Evolutionary conservation across 495 filamentous ascomycete species (phyloP), one percentile per base, ranked within the genome.

Genomic region (Delitschia confertaspora): DNA sequence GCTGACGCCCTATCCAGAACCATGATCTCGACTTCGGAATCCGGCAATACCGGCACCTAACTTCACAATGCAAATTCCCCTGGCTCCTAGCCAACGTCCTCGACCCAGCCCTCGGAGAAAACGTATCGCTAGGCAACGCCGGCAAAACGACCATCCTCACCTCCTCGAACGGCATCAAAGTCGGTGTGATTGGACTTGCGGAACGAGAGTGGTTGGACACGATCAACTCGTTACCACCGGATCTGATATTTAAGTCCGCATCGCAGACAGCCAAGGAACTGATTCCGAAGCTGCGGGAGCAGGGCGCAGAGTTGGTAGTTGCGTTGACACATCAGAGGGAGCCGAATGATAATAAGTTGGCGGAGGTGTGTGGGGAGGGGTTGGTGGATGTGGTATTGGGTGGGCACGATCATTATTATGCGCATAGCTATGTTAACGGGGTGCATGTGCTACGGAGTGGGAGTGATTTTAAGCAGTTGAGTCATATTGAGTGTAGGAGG

Each of bases 1-100:
- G 23, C 25, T 20, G 35, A 31, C 27, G 25, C 16, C 22, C 29
- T 21, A 47, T 9, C 21, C 45, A 78, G 74, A 95, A 95, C 58
- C 88, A 95, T 61, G 88, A 95, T 58, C 76, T 95, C 26, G 88
- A 95, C 61, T 95, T 95, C 56, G 88, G 88, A n/a, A 81, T 89
- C 14, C 61, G 67, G 7, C 86, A 93, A 57, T 83, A 85, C 58
- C 73, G 71, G 16, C 69, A 89, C 58, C 64, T 95, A 14, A 72
- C 77, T 6, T 67, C 69, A 4, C 77, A 84, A 55, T 91, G 85
- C 67, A 68, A 69, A 14, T 95, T 95, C 46, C 88, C 88, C 2
- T 95, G 88, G 88, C 74, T 95, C 1, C 67, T 91, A 11, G 85
- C 85, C 37, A 93, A 95, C 57, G 75, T 88, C 4, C 62, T 87